Percentiles rank a stretch among this genome's conserved stretches.
Conservation (phyloP, 306 rosid species). For the Alnus rubra region DNA sequence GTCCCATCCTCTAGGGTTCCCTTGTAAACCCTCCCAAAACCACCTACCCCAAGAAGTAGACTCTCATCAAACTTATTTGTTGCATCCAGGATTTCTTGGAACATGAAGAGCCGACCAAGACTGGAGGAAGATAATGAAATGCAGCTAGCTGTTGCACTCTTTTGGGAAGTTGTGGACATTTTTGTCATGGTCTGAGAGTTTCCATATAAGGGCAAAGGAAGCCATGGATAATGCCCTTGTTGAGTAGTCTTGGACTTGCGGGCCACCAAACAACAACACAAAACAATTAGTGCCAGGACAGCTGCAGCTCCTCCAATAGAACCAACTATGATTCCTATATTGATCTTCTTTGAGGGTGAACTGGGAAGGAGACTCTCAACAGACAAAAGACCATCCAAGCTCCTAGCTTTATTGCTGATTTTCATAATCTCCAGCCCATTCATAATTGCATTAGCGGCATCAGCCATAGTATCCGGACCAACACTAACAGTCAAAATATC, state of each 20-base stretch:
- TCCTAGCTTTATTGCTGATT: conserved; percentile 65
- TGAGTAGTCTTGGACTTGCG: conserved; percentile 55
- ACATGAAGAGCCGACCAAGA: conserved; percentile 74
- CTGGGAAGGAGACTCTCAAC: conserved; percentile 59
- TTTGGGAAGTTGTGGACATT: conserved; percentile 76
- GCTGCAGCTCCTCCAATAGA: conserved; percentile 48
- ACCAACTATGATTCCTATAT: conserved; percentile 48
- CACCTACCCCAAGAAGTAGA: conserved; percentile 90
- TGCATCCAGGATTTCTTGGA: conserved; percentile 86
- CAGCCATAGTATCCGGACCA: conserved; percentile 81
- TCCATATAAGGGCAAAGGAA: conserved; percentile 80
- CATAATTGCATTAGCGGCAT: conserved; percentile 63
- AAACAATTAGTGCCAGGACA: conserved; percentile 46
- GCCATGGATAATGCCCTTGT: conserved; percentile 67
- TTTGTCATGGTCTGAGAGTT: conserved; percentile 88
- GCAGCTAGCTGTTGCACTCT: conserved; percentile 88
- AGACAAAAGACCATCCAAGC: conserved; percentile 65
- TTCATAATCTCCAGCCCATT: conserved; percentile 85
- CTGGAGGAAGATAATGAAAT: conserved; percentile 77
- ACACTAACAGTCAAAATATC: conserved; percentile 75
- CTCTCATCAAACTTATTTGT: conserved; percentile 87
- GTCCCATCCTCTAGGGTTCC: conserved; percentile 92
- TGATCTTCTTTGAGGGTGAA: conserved; percentile 45
- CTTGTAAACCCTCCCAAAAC: conserved; percentile 87
- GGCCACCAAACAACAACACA: conserved; percentile 48